Conservation (phyloP, 2,329 filamentous ascomycete species). For the Chaetomiaceae sp. region DNA sequence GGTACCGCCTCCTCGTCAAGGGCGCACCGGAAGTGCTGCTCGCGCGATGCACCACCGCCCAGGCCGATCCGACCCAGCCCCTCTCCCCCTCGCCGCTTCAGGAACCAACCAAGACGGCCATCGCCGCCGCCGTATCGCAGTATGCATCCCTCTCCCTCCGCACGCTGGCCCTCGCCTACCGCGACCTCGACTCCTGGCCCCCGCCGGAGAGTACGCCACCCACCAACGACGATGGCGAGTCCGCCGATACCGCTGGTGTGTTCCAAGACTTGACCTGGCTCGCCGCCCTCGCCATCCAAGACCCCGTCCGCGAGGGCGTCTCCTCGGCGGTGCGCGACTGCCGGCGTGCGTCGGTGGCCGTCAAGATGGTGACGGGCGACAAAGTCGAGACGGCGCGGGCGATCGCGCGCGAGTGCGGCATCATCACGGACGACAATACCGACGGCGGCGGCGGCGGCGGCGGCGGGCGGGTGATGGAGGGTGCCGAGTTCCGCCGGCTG, state of each 20-base stretch:
- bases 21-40: slow-evolving; percentile 63
- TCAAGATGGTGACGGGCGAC: slow-evolving; percentile 83
- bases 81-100: slow-evolving; percentile 50
- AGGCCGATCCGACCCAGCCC: no score
- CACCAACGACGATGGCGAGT: slow-evolving; percentile 55
- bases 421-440: slow-evolving; percentile 61
- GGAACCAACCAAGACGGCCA: slow-evolving; percentile 63
- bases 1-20: slow-evolving; percentile 57
- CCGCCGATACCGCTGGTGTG: slow-evolving; percentile 55
- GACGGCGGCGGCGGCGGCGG: no score
- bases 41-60: slow-evolving; percentile 53
- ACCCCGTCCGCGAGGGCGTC: slow-evolving; percentile 73
- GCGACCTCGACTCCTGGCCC: slow-evolving; percentile 83
- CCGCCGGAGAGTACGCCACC: no score
- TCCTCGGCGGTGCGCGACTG: slow-evolving; percentile 67
- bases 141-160: slow-evolving; percentile 78
- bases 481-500: slow-evolving; percentile 71
- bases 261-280: slow-evolving; percentile 65
- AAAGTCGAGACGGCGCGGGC: slow-evolving; percentile 75
- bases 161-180: slow-evolving; percentile 79
- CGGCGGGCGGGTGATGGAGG: slow-evolving; percentile 81
- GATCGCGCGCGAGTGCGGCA: slow-evolving; percentile 75
- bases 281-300: slow-evolving; percentile 73
- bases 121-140: no score
- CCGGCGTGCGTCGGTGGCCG: slow-evolving; percentile 70